phyloP scores from a whole-genome alignment of 2,329 filamentous ascomycete genomes.

The Sclerotinia minor region DNA sequence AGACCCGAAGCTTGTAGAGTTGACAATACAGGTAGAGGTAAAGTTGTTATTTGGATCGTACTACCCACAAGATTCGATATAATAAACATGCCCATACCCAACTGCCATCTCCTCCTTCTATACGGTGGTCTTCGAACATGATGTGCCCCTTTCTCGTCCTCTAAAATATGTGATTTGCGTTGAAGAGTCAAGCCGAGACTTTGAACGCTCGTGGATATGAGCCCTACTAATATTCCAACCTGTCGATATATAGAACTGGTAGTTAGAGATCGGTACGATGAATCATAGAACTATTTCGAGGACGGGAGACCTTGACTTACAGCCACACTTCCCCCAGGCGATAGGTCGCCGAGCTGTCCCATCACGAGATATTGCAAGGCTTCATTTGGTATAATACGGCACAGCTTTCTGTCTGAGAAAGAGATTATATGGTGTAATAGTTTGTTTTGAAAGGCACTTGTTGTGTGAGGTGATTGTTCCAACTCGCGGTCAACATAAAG shows the following conservation, averaged over 20 bases:
- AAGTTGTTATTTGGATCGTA: constrained; percentile 94
- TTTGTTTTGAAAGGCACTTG: neutral
- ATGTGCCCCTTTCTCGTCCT: constrained; percentile 83
- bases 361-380: constrained; percentile 49
- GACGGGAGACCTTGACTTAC: constrained; percentile 48
- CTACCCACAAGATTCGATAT: constrained; percentile 92
- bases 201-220: constrained; percentile 91
- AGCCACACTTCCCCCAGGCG: constrained; percentile 74
- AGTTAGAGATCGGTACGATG: constrained; percentile 19
- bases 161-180: constrained; percentile 95
- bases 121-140: constrained; percentile 83
- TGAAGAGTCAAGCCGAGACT: constrained; percentile 93
- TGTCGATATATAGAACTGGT: constrained; percentile 43
- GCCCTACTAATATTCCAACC: constrained; percentile 90
- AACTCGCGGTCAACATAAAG: constrained; percentile 24
- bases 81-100: constrained; percentile 97
- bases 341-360: constrained; percentile 73
- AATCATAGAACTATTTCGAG: constrained; percentile 29
- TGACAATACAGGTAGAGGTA: constrained; percentile 90
- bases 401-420: constrained; percentile 24
- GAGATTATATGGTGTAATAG: constrained; percentile 21
- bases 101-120: constrained; percentile 88
- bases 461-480: constrained; percentile 16
- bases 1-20: constrained; percentile 93
- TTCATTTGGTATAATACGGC: constrained; percentile 38